Conservation (phyloP, 2,329 filamentous ascomycete genomes). For the Onygena corvina region DNA sequence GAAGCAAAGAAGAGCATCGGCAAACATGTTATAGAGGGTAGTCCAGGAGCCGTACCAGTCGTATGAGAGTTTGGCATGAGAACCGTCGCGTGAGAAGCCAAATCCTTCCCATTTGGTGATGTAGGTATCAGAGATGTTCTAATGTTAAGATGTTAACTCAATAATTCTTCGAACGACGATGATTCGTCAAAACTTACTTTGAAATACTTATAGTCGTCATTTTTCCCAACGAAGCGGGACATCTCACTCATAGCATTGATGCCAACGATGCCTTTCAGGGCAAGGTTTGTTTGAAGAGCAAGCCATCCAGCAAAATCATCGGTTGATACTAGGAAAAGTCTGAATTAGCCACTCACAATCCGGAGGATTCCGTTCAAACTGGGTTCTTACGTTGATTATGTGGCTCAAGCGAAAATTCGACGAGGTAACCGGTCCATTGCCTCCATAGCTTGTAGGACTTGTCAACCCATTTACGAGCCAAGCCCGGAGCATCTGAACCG, state of each 20-base stretch:
- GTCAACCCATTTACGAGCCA: slow-evolving; percentile 53
- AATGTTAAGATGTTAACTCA: slow-evolving; percentile 5
- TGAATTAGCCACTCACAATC: not conserved
- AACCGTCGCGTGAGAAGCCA: slow-evolving; percentile 55
- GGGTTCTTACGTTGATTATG: slow-evolving; percentile 50
- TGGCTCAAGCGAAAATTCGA: slow-evolving; percentile 63
- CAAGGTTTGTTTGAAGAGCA: slow-evolving; percentile 68
- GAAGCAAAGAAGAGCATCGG: slow-evolving; percentile 70
- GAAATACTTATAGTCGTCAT: slow-evolving; percentile 47
- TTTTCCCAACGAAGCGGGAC: slow-evolving; percentile 48
- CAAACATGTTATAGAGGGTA: slow-evolving; percentile 74
- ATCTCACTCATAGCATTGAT: slow-evolving; percentile 67
- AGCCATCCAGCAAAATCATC: slow-evolving; percentile 75
- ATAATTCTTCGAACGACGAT: not conserved
- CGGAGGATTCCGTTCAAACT: not conserved
- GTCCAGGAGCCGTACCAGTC: slow-evolving; percentile 72
- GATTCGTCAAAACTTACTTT: slow-evolving; percentile 26
- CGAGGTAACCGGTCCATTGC: slow-evolving; percentile 67
- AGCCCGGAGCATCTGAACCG: slow-evolving; percentile 40
- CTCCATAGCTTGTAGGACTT: slow-evolving; percentile 60
- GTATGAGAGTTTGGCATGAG: slow-evolving; percentile 69
- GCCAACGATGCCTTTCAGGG: slow-evolving; percentile 71
- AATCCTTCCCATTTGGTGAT: slow-evolving; percentile 59
- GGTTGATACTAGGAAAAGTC: slow-evolving; percentile 50
- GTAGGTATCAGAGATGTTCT: slow-evolving; percentile 53